Evolutionary conservation across 2,329 filamentous ascomycete species (phyloP).

Genomic region (Tolypocladium inflatum): DNA sequence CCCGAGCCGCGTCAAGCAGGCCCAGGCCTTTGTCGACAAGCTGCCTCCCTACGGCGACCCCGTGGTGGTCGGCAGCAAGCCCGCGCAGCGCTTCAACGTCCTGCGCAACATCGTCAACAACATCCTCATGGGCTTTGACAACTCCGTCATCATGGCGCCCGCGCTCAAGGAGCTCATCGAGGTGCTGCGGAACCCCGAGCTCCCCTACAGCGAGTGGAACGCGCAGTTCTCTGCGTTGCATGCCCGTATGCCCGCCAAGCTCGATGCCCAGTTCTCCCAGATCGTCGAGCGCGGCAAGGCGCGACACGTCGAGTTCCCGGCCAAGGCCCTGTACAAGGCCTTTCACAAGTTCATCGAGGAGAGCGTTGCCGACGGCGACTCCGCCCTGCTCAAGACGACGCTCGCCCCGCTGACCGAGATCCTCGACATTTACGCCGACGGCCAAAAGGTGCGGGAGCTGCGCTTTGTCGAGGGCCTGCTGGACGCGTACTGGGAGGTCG

Average conservation of each 20-base stretch:
- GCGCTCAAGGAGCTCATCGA: slow-evolving; percentile 84
- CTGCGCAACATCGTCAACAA: slow-evolving; percentile 72
- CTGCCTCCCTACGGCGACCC: slow-evolving; percentile 81
- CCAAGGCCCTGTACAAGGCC: slow-evolving; percentile 75
- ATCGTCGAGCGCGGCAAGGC: slow-evolving; percentile 76
- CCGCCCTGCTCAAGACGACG: slow-evolving; percentile 60
- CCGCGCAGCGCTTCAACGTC: slow-evolving; percentile 75
- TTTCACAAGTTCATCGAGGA: slow-evolving; percentile 86
- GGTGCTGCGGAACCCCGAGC: slow-evolving; percentile 78
- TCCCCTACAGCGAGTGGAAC: slow-evolving; percentile 95
- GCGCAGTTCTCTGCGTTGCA: slow-evolving; percentile 95
- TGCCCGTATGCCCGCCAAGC: slow-evolving; percentile 90
- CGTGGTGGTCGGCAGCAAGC: slow-evolving; percentile 82
- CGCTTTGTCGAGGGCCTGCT: slow-evolving; percentile 71
- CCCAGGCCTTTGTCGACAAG: slow-evolving; percentile 84
- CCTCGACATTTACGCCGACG: slow-evolving; percentile 72
- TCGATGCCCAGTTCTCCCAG: slow-evolving; percentile 72
- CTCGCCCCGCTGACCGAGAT: slow-evolving; percentile 70
- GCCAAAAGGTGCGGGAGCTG: slow-evolving; percentile 85
- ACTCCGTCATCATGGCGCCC: slow-evolving; percentile 87
- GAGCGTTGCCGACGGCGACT: slow-evolving; percentile 64
- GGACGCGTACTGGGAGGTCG: slow-evolving; percentile 71
- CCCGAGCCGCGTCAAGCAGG: slow-evolving; percentile 91
- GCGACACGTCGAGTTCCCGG: slow-evolving; percentile 80
- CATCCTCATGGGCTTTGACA: slow-evolving; percentile 90